phyloP scores from a whole-genome alignment of 768 basidiomycete species.

The Goffeauzyma gilvescens region DNA sequence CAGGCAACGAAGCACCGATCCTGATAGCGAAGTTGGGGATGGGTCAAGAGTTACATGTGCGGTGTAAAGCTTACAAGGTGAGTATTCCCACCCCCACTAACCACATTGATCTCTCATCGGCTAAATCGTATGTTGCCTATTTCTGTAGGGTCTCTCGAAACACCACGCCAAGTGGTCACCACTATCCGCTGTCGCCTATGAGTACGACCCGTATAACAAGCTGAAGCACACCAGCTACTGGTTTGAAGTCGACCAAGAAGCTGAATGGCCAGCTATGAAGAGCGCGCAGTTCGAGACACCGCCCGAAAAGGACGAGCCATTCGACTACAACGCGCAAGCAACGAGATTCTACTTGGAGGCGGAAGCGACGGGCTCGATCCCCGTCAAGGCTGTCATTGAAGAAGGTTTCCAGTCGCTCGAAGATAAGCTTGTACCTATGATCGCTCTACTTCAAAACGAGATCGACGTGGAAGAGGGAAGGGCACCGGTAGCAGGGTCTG shows the following conservation, averaged over 20 bases:
- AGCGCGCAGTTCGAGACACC: constrained; percentile 69
- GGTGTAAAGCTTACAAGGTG: constrained; percentile 85
- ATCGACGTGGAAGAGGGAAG: constrained; percentile 4
- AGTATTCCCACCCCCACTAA: no score
- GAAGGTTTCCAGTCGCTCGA: constrained; percentile 12
- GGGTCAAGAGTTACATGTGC: constrained; percentile 71
- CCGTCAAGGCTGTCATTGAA: constrained; percentile 16
- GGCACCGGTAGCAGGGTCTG: neutral
- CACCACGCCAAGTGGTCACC: constrained; percentile 99
- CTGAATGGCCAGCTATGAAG: constrained; percentile 77
- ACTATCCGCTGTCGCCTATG: constrained; percentile 80
- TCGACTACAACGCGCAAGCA: constrained; percentile 75
- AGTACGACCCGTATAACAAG: constrained; percentile 97
- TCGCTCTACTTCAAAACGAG: constrained; percentile 2
- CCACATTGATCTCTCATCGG: neutral
- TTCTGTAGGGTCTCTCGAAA: constrained; percentile 71
- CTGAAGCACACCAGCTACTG: constrained; percentile 88
- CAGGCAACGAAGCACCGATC: constrained; percentile 48
- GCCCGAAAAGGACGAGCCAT: constrained; percentile 52
- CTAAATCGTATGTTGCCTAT: neutral
- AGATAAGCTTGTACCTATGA: constrained; percentile 10
- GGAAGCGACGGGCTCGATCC: constrained; percentile 59
- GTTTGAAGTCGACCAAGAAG: constrained; percentile 50
- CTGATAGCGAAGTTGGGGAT: constrained; percentile 80
- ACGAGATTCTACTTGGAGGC: constrained; percentile 84